A percentile compares a stretch with the other conserved stretches of the same genome.
phyloP scores from a whole-genome alignment of 2,329 filamentous ascomycete genomes.

The Ascochyta koolunga region DNA sequence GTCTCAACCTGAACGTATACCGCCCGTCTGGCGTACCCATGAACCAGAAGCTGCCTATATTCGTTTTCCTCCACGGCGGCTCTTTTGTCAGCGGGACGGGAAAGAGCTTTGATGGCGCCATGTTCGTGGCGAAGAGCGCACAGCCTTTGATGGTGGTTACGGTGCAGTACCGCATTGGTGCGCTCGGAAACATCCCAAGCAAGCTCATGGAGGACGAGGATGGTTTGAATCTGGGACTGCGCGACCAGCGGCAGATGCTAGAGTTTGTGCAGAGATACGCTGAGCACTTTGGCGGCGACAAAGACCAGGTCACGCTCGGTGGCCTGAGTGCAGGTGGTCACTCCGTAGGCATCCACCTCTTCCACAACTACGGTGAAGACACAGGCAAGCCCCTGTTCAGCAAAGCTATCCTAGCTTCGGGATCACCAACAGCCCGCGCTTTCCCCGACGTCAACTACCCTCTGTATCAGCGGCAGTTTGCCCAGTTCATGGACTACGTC shows the following conservation, averaged over 20 bases:
- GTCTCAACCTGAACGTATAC: constrained; percentile 42
- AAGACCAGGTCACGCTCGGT: constrained; percentile 48
- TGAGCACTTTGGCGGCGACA: constrained; percentile 47
- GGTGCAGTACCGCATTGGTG: constrained; percentile 43
- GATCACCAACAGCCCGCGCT: constrained; percentile 43
- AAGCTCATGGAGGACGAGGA: constrained; percentile 43
- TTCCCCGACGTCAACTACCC: constrained; percentile 43
- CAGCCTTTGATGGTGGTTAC: constrained; percentile 45
- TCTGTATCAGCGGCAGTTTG: constrained; percentile 39
- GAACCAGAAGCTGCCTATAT: constrained; percentile 37
- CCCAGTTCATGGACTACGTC: constrained; percentile 38
- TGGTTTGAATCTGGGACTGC: constrained; percentile 42
- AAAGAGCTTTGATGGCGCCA: constrained; percentile 42
- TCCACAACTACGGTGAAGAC: constrained; percentile 45
- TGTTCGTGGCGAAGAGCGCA: constrained; percentile 40
- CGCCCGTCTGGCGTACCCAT: constrained; percentile 35
- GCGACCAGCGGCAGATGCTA: constrained; percentile 38
- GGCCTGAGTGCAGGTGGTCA: constrained; percentile 51
- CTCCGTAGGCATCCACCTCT: constrained; percentile 45
- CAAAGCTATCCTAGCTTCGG: constrained; percentile 43
- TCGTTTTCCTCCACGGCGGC: constrained; percentile 42
- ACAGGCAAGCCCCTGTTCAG: constrained; percentile 40
- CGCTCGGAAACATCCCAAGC: constrained; percentile 42
- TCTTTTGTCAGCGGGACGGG: constrained; percentile 40
- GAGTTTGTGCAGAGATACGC: constrained; percentile 52